Percentiles rank a stretch among this genome's conserved stretches.
These are phyloP conservation scores for Plasmodium vinckei DNA, from an alignment of 169 alveolate species.

Conservation along the genomic window DNA sequence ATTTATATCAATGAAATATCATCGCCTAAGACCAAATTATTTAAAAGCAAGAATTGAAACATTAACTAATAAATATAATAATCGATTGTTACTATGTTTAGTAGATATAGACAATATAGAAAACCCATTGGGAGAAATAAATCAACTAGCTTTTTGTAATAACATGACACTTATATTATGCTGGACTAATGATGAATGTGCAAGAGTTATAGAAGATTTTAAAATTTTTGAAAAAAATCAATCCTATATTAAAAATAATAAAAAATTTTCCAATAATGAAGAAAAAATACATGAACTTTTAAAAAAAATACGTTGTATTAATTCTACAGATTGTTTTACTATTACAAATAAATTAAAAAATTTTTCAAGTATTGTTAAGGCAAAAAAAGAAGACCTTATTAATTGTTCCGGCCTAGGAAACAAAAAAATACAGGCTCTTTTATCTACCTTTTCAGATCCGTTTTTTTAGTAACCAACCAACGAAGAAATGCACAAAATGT, in stretches of 20 bases:
- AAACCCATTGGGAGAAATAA: conserved; percentile 69
- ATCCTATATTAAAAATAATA: conserved; percentile 34
- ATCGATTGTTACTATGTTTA: conserved; percentile 63
- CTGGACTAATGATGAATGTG: conserved; percentile 70
- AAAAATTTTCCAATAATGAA: conserved; percentile 24
- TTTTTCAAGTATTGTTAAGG: conserved; percentile 39
- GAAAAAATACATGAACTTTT: conserved; percentile 72
- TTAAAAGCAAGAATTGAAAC: conserved; percentile 78
- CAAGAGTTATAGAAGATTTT: conserved; percentile 69
- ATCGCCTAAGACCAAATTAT: conserved; percentile 79
- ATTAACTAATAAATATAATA: conserved; percentile 67
- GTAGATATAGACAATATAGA: conserved; percentile 74
- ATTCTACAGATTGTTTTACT: conserved; percentile 51
- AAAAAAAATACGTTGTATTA: conserved; percentile 60
- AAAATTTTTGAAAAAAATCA: conserved; percentile 59
- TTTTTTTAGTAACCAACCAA: conserved; percentile 19
- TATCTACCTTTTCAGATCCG: conserved; percentile 59
- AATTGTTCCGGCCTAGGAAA: conserved; percentile 68
- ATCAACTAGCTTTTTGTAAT: conserved; percentile 57
- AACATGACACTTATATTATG: conserved; percentile 69
- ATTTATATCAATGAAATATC: conserved; percentile 84
- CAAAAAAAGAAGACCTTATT: conserved; percentile 56
- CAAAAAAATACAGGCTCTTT: conserved; percentile 43
- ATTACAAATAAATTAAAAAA: conserved; percentile 52
- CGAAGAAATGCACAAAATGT: no score